These are phyloP conservation scores for Sclerotinia trifoliorum DNA, from an alignment of 2,329 filamentous ascomycete species.

Conservation along the genomic window DNA sequence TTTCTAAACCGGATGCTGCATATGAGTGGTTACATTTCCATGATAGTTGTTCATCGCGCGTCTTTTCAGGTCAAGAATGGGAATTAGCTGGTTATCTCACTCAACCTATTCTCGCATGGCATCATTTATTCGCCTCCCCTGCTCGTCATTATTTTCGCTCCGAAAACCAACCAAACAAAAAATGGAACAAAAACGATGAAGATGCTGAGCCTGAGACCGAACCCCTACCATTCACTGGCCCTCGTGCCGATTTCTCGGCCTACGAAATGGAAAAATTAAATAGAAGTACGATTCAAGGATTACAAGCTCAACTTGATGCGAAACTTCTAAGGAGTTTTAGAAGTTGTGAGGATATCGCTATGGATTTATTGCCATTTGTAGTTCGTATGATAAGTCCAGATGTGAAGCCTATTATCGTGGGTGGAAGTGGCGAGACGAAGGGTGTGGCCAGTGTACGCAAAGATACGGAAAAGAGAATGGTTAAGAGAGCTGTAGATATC, in stretches of 20 bases:
- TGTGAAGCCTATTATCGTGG: slow-evolving; percentile 85
- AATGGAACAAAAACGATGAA: slow-evolving; percentile 38
- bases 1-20: slow-evolving; percentile 75
- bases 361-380: slow-evolving; percentile 82
- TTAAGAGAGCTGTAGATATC: slow-evolving; percentile 74
- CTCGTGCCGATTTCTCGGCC: slow-evolving; percentile 77
- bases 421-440: slow-evolving; percentile 61
- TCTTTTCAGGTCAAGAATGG: slow-evolving; percentile 88
- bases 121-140: slow-evolving; percentile 82
- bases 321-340: slow-evolving; percentile 75
- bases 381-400: slow-evolving; percentile 82
- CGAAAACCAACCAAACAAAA: slow-evolving; percentile 43
- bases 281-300: slow-evolving; percentile 66
- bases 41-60: slow-evolving; percentile 73
- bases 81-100: slow-evolving; percentile 85
- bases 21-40: slow-evolving; percentile 98
- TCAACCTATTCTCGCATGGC: slow-evolving; percentile 84
- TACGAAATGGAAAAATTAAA: slow-evolving; percentile 79
- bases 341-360: slow-evolving; percentile 72
- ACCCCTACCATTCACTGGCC: slow-evolving; percentile 73
- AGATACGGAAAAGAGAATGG: slow-evolving; percentile 78
- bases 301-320: slow-evolving; percentile 73
- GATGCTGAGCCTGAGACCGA: slow-evolving; percentile 39
- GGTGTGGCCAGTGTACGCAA: slow-evolving; percentile 83
- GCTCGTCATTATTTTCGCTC: slow-evolving; percentile 45